Percentiles rank a stretch among this genome's conserved stretches.
These are phyloP conservation scores for Apiospora saccharicola DNA, from an alignment of 2,329 filamentous ascomycete genomes.

Conservation along the genomic window DNA sequence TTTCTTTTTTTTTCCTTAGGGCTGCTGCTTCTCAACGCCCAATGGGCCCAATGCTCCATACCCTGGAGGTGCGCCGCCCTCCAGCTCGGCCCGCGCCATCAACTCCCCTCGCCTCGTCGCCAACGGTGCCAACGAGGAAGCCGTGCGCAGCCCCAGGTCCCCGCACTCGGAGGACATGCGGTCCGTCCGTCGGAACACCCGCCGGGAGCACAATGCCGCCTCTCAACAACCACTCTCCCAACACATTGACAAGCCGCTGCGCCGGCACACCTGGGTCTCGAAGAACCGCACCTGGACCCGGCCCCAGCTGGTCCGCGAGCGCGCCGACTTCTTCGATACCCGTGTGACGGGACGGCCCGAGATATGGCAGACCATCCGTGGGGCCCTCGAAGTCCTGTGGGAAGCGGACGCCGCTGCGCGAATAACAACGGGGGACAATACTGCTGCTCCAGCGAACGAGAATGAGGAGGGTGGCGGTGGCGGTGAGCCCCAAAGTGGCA, in stretches of 20 bases:
- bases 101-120: constrained; percentile 47
- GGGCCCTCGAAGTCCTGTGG: constrained; percentile 74
- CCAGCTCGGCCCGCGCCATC: constrained; percentile 62
- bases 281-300: constrained; percentile 73
- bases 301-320: constrained; percentile 72
- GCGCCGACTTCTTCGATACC: constrained; percentile 89
- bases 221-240: constrained; percentile 57
- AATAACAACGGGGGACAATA: constrained; percentile 26
- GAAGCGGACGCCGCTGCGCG: constrained; percentile 50
- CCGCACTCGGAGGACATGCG: constrained; percentile 31
- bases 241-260: constrained; percentile 75
- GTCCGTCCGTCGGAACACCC: constrained; percentile 33
- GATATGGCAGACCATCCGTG: constrained; percentile 79
- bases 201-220: constrained; percentile 43
- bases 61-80: constrained; percentile 53
- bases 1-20: constrained; percentile 45
- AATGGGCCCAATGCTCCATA: constrained; percentile 62
- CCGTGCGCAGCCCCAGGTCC: constrained; percentile 30
- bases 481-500: constrained; percentile 45
- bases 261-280: constrained; percentile 70
- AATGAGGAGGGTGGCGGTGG: constrained; percentile 43
- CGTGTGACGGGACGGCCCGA: constrained; percentile 79
- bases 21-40: constrained; percentile 65
- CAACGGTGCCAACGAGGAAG: constrained; percentile 29
- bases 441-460: constrained; percentile 37